Evolutionary conservation across 2,329 filamentous ascomycete species (phyloP).

Genomic region (Meredithiella fracta): DNA sequence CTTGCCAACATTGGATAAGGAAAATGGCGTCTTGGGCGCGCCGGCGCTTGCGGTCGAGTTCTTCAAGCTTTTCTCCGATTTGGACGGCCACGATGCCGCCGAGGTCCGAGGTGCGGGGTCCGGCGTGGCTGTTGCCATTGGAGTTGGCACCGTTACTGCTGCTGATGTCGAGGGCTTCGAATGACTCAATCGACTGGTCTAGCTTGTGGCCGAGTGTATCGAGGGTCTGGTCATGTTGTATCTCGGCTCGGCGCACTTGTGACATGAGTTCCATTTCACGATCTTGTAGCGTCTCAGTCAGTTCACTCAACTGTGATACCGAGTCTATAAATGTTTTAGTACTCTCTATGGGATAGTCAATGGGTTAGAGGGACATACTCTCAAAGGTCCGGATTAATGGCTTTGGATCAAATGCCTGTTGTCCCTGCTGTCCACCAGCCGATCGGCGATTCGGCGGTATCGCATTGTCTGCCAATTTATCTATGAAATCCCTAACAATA

Average conservation of each 20-base stretch:
- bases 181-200: slow-evolving; percentile 79
- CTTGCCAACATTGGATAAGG: slow-evolving; percentile 89
- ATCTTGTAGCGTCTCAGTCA: slow-evolving; percentile 72
- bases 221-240: slow-evolving; percentile 80
- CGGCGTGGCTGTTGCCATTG: slow-evolving; percentile 26
- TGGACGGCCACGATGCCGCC: slow-evolving; percentile 64
- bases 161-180: slow-evolving; percentile 74
- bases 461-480: slow-evolving; percentile 73
- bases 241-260: slow-evolving; percentile 78
- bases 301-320: slow-evolving; percentile 48
- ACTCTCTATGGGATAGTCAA: background rate
- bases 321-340: slow-evolving; percentile 29
- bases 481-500: slow-evolving; percentile 95
- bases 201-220: slow-evolving; percentile 77
- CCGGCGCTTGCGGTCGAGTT: slow-evolving; percentile 80
- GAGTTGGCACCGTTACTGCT: slow-evolving; percentile 27
- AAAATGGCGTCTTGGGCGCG: slow-evolving; percentile 88
- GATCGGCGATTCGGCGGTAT: slow-evolving; percentile 69
- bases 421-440: slow-evolving; percentile 28
- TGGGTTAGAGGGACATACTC: slow-evolving; percentile 27
- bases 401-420: slow-evolving; percentile 75
- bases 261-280: slow-evolving; percentile 82
- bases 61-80: slow-evolving; percentile 85
- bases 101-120: slow-evolving; percentile 4
- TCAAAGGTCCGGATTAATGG: slow-evolving; percentile 93